These are phyloP conservation scores for Urostyla sp. DNA, from an alignment of 73 alveolate species.

Conservation along the genomic window DNA sequence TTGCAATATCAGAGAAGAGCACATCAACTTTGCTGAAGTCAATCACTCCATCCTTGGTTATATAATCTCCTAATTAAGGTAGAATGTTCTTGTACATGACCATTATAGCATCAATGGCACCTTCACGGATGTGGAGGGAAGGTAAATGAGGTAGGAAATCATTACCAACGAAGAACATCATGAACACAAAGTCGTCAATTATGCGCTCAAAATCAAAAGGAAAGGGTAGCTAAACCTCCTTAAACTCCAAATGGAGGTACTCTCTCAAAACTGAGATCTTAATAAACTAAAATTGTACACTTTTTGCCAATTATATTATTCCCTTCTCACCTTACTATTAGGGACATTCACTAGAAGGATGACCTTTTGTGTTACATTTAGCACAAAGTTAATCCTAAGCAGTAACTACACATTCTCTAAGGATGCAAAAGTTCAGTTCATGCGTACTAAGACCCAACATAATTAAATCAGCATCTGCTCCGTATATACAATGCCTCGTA, in stretches of 20 bases:
- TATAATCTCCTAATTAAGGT: slow-evolving; percentile 84
- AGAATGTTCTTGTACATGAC: slow-evolving; percentile 83
- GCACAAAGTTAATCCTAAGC: slow-evolving; percentile 89
- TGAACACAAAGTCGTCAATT: slow-evolving; percentile 98
- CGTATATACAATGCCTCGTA: slow-evolving; percentile 98
- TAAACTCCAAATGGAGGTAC: slow-evolving; percentile 84
- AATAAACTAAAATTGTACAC: slow-evolving; percentile 79
- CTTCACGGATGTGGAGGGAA: slow-evolving; percentile 97
- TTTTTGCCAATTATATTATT: slow-evolving; percentile 15
- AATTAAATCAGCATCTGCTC: slow-evolving; percentile 99
- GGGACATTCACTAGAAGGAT: slow-evolving; percentile 84
- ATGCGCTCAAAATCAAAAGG: slow-evolving; percentile 91
- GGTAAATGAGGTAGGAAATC: slow-evolving; percentile 99
- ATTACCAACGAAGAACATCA: slow-evolving; percentile 99
- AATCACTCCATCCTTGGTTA: slow-evolving; percentile 80
- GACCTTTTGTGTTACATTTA: slow-evolving; percentile 94
- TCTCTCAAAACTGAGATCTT: slow-evolving; percentile 91
- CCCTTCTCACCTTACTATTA: slow-evolving; percentile 34
- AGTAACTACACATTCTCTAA: slow-evolving; percentile 95
- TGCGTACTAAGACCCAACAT: slow-evolving; percentile 99
- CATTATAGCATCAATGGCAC: slow-evolving; percentile 98
- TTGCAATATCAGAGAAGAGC: slow-evolving; percentile 75
- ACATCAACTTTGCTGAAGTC: slow-evolving; percentile 77
- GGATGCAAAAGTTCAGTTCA: slow-evolving; percentile 98
- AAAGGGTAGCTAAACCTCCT: slow-evolving; percentile 58